Conservation (phyloP, 352 stramenopile genomes). For the Phytophthora idaei region DNA sequence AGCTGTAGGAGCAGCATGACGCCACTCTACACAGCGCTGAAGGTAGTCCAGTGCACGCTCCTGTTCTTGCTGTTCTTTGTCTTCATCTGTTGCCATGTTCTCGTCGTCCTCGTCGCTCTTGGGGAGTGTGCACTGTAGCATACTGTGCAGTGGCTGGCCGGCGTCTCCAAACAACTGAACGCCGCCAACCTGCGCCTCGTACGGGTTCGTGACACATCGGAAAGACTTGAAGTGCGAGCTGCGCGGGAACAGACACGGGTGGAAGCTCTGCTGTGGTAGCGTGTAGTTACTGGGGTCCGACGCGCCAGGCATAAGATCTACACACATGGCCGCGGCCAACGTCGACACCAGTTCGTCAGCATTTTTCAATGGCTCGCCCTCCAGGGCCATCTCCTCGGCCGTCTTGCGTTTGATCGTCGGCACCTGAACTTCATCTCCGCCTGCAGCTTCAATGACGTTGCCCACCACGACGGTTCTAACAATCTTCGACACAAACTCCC, state of each 20-base stretch:
- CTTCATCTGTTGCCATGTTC: conserved; percentile 29
- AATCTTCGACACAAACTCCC: conserved; percentile 69
- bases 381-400: conserved; percentile 42
- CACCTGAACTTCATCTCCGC: conserved; percentile 27
- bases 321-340: conserved; percentile 79
- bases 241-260: conserved; percentile 92
- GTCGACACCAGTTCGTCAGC: conserved; percentile 77
- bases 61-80: conserved; percentile 25
- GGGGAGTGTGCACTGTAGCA: conserved; percentile 67
- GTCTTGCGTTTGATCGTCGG: conserved; percentile 55
- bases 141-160: conserved; percentile 88
- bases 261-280: conserved; percentile 95
- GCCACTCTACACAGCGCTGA: conserved; percentile 86
- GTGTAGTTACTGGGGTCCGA: conserved; percentile 89
- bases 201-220: conserved; percentile 94
- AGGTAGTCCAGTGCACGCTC: conserved; percentile 56
- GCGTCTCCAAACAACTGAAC: conserved; percentile 85
- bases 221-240: conserved; percentile 80
- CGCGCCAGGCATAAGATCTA: conserved; percentile 92
- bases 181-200: conserved; percentile 73
- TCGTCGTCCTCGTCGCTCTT: conserved; percentile 36
- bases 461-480: conserved; percentile 79
- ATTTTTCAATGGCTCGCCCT: conserved; percentile 66
- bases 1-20: conserved; percentile 93
- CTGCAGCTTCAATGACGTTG: conserved; percentile 43